These are phyloP conservation scores for Globisporangium middletonii DNA, from an alignment of 352 stramenopile species.

Conservation along the genomic window DNA sequence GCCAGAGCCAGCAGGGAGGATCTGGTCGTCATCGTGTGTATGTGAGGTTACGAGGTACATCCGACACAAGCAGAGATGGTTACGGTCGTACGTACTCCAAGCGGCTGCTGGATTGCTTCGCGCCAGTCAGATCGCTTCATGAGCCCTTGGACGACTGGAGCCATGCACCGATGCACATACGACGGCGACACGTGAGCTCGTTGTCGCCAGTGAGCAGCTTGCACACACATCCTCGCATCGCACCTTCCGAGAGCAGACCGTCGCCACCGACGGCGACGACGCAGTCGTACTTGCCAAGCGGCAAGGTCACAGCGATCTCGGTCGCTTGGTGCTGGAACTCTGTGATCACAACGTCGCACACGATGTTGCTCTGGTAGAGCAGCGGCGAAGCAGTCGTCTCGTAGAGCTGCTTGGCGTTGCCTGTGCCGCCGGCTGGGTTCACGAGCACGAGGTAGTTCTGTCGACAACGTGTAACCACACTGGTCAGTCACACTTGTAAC, in stretches of 20 bases:
- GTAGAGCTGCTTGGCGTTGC: conserved; percentile 46
- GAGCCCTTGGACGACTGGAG: conserved; percentile 64
- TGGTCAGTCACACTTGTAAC: conserved; percentile 2
- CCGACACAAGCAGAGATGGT: not conserved
- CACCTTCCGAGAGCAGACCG: conserved; percentile 63
- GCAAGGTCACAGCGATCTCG: conserved; percentile 32
- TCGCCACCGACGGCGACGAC: conserved; percentile 64
- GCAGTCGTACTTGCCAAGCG: conserved; percentile 52
- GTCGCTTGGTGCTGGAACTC: conserved; percentile 48
- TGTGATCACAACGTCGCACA: conserved; percentile 49
- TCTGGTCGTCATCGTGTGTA: conserved; percentile 8
- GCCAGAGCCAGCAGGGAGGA: conserved; percentile 47
- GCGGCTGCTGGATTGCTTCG: conserved; percentile 40
- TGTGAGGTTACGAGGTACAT: not conserved
- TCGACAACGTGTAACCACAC: conserved; percentile 19
- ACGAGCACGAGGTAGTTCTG: conserved; percentile 37
- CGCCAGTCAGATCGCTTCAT: conserved; percentile 60
- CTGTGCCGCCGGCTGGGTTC: conserved; percentile 56
- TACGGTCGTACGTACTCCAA: conserved; percentile 27
- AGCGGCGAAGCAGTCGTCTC: conserved; percentile 42
- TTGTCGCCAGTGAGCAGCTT: not conserved
- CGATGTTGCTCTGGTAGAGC: conserved; percentile 48
- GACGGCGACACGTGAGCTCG: not conserved
- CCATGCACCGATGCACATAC: too few relatives aligned
- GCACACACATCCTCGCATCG: conserved; percentile 7